Evolutionary conservation across 345 rosid genomes (phyloP), one percentile per base, ranked within the genome.

Genomic region (Nasturtium officinale): DNA sequence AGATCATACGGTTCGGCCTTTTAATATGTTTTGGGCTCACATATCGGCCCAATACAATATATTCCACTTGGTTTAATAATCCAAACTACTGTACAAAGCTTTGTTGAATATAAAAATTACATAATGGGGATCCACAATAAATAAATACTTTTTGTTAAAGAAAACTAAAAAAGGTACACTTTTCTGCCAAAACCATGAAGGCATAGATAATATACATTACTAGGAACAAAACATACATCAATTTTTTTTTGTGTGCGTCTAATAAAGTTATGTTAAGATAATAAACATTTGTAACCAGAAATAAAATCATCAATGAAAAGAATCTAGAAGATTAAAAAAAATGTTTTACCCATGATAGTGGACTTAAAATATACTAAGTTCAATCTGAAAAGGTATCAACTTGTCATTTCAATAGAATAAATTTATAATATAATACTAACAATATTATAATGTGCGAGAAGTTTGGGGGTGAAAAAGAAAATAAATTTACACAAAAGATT

Each of bases 401-500:
- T 73, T 54, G 65, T 33, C 65, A 21, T 43, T 16, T 23, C n/a
- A 64, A 7, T 43, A 73, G 2, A n/a, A 13, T 63, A 30, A 23
- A 7, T 15, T 30, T 23, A 48, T 32, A 32, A 32, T 43, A 43
- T 43, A 6, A 43, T 6, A 45, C 1, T 42, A 70, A 37, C n/a
- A 70, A 57, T 5, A 58, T 5, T 5, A 56, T 56, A 47, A 46
- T 56, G 16, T 33, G 25, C 64, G 30, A 66, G 26, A 67, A 50
- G 7, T 50, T 29, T 56, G 73, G 78, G 66, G 61, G 6, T 18
- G 46, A 58, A 74, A 40, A 57, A 9, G 9, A 58, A 66, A 73
- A 73, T 15, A 50, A 60, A 2, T 50, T 20, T 7, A 56, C 29
- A 21, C 18, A 59, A 47, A 55, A 25, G 2, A 18, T 15, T 0